Evolutionary conservation across 768 basidiomycete genomes (phyloP).

Genomic region (Amanita jacksonii): DNA sequence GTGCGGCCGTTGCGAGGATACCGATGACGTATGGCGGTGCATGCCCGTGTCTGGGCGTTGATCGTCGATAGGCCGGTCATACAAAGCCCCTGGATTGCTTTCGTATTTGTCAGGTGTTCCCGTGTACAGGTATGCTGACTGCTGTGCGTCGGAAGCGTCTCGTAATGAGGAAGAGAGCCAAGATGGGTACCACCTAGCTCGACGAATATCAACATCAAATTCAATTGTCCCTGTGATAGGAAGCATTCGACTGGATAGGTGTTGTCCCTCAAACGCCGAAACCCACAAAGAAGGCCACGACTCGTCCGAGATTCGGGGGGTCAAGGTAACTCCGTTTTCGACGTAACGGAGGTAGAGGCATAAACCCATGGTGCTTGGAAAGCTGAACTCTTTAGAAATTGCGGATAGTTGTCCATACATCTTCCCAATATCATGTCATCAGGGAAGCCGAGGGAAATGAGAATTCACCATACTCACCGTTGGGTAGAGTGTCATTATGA

Average conservation of each 20-base stretch:
- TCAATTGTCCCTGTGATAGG: constrained; percentile 76
- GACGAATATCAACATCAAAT: constrained; percentile 73
- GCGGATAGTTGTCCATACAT: constrained; percentile 69
- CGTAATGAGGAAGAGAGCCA: constrained; percentile 51
- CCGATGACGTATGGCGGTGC: constrained; percentile 21
- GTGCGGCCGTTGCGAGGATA: constrained; percentile 33
- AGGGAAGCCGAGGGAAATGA: constrained; percentile 4
- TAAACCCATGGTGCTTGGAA: constrained; percentile 68
- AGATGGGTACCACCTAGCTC: constrained; percentile 70
- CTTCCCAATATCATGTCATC: constrained; percentile 30
- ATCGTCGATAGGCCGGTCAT: constrained; percentile 31
- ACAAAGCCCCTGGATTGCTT: constrained; percentile 38
- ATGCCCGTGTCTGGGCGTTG: constrained; percentile 20
- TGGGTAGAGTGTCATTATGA: constrained; percentile 67
- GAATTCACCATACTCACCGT: constrained; percentile 34
- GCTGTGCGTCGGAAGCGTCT: constrained; percentile 31
- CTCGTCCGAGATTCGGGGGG: constrained; percentile 71
- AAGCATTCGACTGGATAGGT: constrained; percentile 24
- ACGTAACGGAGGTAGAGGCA: constrained; percentile 67
- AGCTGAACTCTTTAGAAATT: constrained; percentile 75
- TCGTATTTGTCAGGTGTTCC: constrained; percentile 39
- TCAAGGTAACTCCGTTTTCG: constrained; percentile 44
- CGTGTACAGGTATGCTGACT: constrained; percentile 26
- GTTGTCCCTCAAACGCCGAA: constrained; percentile 40
- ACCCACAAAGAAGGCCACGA: constrained; percentile 68